Base-by-base conservation (phyloP, 2,329 filamentous ascomycete genomes). In the Cercospora sesami region DNA sequence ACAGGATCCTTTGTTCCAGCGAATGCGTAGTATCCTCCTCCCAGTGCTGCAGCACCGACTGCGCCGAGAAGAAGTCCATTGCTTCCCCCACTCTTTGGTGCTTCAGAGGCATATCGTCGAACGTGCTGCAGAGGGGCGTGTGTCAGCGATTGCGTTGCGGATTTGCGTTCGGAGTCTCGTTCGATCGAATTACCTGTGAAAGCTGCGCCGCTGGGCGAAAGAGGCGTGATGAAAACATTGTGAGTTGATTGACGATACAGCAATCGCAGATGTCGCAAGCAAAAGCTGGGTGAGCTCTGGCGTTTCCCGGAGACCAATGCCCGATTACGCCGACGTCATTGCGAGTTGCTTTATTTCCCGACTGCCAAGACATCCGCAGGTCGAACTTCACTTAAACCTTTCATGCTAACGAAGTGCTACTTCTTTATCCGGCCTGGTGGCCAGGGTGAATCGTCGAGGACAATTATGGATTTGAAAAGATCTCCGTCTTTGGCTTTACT, bases 31-130 rank as follows among this genome's bases (percentile, higher is more conserved):
- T 84, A 84, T 78, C 86, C 87, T 63, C 81, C 85, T 68, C 87
- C 90, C 66, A 84, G 84, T 63, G 87, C 81, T 67, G 83, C 87
- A 62, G 83, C 86, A 42, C 85, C 89, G 59, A 86, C 83, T 66
- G 84, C 89, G 45, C 84, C 84, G 78, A 89, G 89, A 71, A 93
- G 79, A 42, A 88, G 78, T 45, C 85, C 80, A 76, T 87, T 89
- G 77, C 84, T 86, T 70, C 86, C 82, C 80, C 88, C 87, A 70
- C 79, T 73, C 76, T 80, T 80, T 69, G 83, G 82, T 55, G 81
- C 79, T 70, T 84, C 80, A 72, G 91, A 91, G 66, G 94, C 91
- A 81, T 96, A 97, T 76, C 86, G 85, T 78, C 89, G 88, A 78
- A 88, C 83, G 77, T 86, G 85, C 89, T 91, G 75, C 26, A 33